Conservation (phyloP, 1,284 basidiomycete species). For the Caloboletus inedulis region DNA sequence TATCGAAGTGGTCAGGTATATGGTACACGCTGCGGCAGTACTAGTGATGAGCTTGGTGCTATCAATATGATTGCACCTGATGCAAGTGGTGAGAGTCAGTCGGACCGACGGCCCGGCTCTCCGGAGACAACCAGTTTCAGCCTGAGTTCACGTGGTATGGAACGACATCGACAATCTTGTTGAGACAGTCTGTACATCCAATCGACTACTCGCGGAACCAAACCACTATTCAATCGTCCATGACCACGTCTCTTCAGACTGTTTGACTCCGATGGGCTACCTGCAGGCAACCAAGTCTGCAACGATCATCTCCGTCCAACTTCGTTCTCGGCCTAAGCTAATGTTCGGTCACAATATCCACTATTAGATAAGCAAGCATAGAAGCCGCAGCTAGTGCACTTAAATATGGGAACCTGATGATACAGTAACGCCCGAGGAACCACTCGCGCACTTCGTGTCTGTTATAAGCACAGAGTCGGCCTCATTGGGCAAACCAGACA, state of each 20-base stretch:
- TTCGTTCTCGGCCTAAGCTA: not conserved
- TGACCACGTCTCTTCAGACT: too few species aligned
- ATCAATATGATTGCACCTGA: not conserved
- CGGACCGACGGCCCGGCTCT: conserved; percentile 1
- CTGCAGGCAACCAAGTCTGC: too few species aligned
- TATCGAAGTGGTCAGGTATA: not conserved
- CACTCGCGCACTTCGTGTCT: not conserved
- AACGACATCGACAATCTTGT: too few species aligned
- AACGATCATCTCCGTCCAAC: not conserved
- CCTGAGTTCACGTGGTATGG: too few species aligned
- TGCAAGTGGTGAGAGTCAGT: not conserved
- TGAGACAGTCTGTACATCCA: too few species aligned
- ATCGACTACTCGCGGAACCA: too few species aligned
- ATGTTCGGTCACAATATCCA: not conserved
- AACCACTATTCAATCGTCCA: too few species aligned
- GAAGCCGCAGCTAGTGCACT: not conserved
- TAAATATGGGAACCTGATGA: not conserved
- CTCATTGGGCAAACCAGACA: not conserved
- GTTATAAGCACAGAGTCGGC: not conserved
- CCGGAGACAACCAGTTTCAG: not conserved
- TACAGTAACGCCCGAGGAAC: not conserved
- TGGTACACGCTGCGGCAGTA: not conserved
- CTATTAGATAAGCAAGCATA: not conserved
- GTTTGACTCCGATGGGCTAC: too few species aligned
- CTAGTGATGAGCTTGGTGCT: not conserved